phyloP scores from a whole-genome alignment of 2,329 filamentous ascomycete species.

The Penicillium sp. region DNA sequence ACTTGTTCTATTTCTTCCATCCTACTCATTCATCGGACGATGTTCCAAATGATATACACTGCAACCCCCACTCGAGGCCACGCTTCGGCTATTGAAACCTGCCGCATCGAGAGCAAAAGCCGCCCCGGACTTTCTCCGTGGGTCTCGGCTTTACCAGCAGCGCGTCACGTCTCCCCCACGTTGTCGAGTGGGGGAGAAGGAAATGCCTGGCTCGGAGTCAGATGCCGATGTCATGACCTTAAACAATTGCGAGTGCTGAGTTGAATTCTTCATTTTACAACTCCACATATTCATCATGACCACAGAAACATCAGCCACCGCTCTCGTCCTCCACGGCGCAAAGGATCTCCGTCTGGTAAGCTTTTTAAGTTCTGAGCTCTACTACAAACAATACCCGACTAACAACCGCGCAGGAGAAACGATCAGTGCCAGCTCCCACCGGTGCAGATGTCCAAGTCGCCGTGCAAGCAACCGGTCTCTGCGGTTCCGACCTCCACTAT shows the following conservation, averaged over 20 bases:
- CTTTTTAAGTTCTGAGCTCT: not conserved
- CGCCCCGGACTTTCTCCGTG: constrained; percentile 25
- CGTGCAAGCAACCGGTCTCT: constrained; percentile 66
- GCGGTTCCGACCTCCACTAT: constrained; percentile 76
- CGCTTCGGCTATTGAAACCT: constrained; percentile 14
- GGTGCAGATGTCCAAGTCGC: constrained; percentile 61
- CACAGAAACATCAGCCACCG: constrained; percentile 29
- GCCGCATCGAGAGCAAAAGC: constrained; percentile 11
- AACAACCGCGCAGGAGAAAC: constrained; percentile 52
- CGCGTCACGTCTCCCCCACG: constrained; percentile 14
- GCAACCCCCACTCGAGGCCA: constrained; percentile 7
- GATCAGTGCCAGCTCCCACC: constrained; percentile 47
- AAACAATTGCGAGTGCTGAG: not conserved
- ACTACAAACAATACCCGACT: constrained; percentile 1
- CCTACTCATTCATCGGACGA: not conserved
- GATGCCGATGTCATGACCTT: constrained; percentile 5
- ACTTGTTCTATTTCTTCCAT: not conserved
- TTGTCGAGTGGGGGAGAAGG: constrained; percentile 10
- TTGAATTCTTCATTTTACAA: not conserved
- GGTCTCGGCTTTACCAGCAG: not conserved
- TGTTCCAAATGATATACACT: not conserved
- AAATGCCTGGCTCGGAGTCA: constrained; percentile 3
- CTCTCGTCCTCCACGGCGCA: constrained; percentile 59
- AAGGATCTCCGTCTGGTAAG: constrained; percentile 60
- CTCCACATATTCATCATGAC: constrained; percentile 21